These are phyloP conservation scores for Penicillium psychrosexuale DNA, from an alignment of 2,329 filamentous ascomycete genomes.

Conservation along the genomic window DNA sequence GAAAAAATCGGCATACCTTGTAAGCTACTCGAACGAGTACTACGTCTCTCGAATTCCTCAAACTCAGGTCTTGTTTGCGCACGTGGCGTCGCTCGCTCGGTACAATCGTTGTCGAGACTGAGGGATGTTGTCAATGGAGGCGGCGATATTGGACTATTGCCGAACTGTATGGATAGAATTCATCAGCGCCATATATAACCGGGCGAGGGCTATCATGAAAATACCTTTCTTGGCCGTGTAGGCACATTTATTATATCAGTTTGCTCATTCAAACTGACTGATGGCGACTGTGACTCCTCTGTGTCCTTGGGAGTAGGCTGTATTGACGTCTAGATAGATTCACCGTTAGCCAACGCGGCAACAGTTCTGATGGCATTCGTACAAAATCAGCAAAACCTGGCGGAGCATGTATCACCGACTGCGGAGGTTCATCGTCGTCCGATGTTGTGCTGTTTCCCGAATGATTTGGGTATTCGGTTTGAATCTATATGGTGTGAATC, in stretches of 20 bases:
- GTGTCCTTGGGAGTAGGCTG: constrained; percentile 3
- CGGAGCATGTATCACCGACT: constrained; percentile 89
- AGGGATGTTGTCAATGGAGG: constrained; percentile 75
- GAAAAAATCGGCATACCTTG: constrained; percentile 61
- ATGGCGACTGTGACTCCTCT: constrained; percentile 13
- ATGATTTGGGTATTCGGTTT: constrained; percentile 23
- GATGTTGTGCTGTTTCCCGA: constrained; percentile 38
- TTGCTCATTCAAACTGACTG: constrained; percentile 8
- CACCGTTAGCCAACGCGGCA: background rate
- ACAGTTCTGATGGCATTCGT: constrained; percentile 28
- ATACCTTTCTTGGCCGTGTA: constrained; percentile 17
- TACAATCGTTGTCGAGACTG: constrained; percentile 61
- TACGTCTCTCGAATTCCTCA: constrained; percentile 50
- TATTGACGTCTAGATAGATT: constrained; percentile 3
- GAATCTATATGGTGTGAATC: constrained; percentile 26
- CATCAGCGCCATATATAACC: background rate
- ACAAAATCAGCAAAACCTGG: constrained; percentile 80
- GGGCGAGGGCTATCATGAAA: background rate
- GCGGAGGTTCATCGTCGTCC: constrained; percentile 66
- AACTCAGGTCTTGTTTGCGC: constrained; percentile 80
- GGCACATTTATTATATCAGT: constrained; percentile 2
- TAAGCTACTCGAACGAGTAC: constrained; percentile 65
- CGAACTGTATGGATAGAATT: constrained; percentile 23
- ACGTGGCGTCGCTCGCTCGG: constrained; percentile 71
- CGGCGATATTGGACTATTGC: constrained; percentile 54